A percentile compares a stretch with the other conserved stretches of the same genome.
Conservation (phyloP, 345 rosid genomes). For the Linum lewisii region DNA sequence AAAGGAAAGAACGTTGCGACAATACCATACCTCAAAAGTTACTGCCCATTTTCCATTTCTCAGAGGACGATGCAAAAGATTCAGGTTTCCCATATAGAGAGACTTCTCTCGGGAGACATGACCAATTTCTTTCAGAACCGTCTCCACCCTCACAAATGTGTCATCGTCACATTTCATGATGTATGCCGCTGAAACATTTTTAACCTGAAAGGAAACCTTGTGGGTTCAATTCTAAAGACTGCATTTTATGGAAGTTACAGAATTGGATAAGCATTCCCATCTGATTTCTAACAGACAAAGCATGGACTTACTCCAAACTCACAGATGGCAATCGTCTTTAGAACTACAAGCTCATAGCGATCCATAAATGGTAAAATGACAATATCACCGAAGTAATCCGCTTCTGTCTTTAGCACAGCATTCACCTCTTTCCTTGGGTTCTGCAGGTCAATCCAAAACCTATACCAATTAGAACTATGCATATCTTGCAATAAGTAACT, state of each 20-base stretch:
- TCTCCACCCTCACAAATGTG: no score
- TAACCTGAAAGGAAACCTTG: slow-evolving; percentile 41
- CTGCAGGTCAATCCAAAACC: slow-evolving; percentile 25
- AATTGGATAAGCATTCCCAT: no score
- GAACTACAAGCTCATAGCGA: slow-evolving; percentile 92
- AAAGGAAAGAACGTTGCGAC: no score
- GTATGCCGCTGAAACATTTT: slow-evolving; percentile 70
- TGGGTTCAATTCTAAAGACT: slow-evolving; percentile 7
- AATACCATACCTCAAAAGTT: slow-evolving; percentile 60
- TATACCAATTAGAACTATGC: no score
- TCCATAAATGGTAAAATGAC: slow-evolving; percentile 94
- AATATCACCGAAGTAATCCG: slow-evolving; percentile 83
- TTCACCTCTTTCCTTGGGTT: slow-evolving; percentile 90
- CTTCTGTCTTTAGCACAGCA: slow-evolving; percentile 83
- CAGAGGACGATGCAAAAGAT: slow-evolving; percentile 89
- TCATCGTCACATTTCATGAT: slow-evolving; percentile 97
- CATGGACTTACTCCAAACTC: slow-evolving; percentile 79
- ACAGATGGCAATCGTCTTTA: slow-evolving; percentile 87
- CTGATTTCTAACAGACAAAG: slow-evolving; percentile 1
- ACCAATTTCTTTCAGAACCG: slow-evolving; percentile 71
- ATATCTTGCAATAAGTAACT: slow-evolving; percentile 6
- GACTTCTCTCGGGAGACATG: slow-evolving; percentile 45
- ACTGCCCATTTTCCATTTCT: slow-evolving; percentile 96
- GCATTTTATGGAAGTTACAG: no score
- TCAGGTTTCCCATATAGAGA: slow-evolving; percentile 97